Base-by-base conservation (phyloP, 352 stramenopile species). In the Phytophthora gonapodyides region DNA sequence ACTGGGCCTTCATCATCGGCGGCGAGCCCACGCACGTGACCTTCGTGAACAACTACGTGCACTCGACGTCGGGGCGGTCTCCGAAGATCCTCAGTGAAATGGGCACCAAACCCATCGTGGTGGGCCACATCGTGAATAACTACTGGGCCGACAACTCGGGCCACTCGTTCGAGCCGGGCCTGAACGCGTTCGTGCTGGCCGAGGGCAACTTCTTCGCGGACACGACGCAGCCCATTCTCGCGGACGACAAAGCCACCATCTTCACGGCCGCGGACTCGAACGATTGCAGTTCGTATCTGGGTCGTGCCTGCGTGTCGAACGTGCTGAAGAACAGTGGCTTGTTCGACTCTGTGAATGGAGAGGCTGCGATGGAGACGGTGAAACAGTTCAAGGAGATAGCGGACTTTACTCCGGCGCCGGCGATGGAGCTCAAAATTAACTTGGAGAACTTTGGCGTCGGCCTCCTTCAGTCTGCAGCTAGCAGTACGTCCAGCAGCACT, bases 191-290 rank as follows among this genome's bases (percentile, higher is more conserved):
- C n/a, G 73, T 78, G 46, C 53, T 82, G 6, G 52, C 57, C 7
- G 73, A 82, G 31, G 69, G 63, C 9, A 82, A 82, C 57, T 79
- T 69, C 66, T 76, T 80, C 37, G 67, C 79, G 50, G 56, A 67
- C 44, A 67, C 59, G 36, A 7, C n/a, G 33, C 1, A 62, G 21
- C 51, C 59, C 17, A 61, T 67, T 17, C 27, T 46, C 31, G 43
- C 45, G 9, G 59, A 67, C 7, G 7, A 38, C 19, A 31, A 38
- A 5, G 16, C 59, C 16, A 61, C 35, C 17, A 57, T 62, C 19
- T 62, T 52, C 19, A 51, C 45, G 10, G 30, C 24, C 24, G 24
- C 24, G 24, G 2, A 27, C 24, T 27, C 45, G 15, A 45, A 57
- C 36, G 59, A 67, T n/a, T 67, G 59, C 19, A 53, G 15, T 43